Conservation (phyloP, 1,284 basidiomycete species). For the Fomitopsis palustris region DNA sequence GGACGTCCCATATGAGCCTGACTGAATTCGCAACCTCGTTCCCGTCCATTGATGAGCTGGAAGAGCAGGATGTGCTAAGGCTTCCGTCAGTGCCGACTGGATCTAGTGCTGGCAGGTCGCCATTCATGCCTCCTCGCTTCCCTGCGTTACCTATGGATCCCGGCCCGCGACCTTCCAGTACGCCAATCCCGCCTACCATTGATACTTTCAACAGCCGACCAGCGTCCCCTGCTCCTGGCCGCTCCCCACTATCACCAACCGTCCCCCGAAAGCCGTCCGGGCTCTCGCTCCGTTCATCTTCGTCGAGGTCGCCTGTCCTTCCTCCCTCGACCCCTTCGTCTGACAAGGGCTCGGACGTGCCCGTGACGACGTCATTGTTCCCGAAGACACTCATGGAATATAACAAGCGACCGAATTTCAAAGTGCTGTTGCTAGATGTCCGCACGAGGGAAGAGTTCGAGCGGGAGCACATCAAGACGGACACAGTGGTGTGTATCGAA, state of each 20-base stretch:
- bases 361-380: conserved; percentile 52
- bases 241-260: conserved; percentile 29
- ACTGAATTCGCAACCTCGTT: conserved; percentile 60
- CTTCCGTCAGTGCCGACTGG: conserved; percentile 45
- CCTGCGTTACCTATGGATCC: conserved; percentile 52
- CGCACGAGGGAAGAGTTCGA: conserved; percentile 78
- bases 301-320: conserved; percentile 25
- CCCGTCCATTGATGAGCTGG: conserved; percentile 72
- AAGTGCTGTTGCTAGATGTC: conserved; percentile 82
- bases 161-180: conserved; percentile 62
- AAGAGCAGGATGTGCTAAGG: conserved; percentile 47
- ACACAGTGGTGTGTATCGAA: conserved; percentile 83
- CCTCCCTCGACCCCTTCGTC: conserved; percentile 27
- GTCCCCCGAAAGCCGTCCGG: conserved; percentile 45
- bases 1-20: conserved; percentile 33
- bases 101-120: conserved; percentile 22
- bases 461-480: conserved; percentile 64
- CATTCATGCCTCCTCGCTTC: conserved; percentile 29
- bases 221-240: conserved; percentile 46
- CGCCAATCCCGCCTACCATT: conserved; percentile 58
- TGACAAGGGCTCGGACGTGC: conserved; percentile 33
- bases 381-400: conserved; percentile 64
- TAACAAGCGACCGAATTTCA: conserved; percentile 49
- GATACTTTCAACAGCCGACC: conserved; percentile 60
- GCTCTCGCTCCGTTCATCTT: conserved; percentile 31